Evolutionary conservation across 1,284 basidiomycete species (phyloP), one percentile per base, ranked within the genome.

Genomic region (Rugosomyces carneus): DNA sequence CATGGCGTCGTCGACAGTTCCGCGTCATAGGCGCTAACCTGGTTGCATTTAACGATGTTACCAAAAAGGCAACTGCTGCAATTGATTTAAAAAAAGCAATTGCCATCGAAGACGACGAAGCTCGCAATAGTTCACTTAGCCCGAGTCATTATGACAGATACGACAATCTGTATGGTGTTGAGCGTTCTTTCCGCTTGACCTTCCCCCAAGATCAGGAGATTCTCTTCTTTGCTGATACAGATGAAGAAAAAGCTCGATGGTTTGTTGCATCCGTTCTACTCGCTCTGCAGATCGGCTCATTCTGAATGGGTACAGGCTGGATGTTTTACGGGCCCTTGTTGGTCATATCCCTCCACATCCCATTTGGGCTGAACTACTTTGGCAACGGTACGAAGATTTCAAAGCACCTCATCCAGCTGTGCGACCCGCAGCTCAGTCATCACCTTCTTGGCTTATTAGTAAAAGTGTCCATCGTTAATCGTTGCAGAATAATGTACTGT

Each of bases 41-140:
- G 37, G 78, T 98, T 38, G 93, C 94, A 1, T 95, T 89, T 70
- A 95, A 90, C 59, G 92, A 97, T 57, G 84, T 98, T 2, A 98
- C 95, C 19, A 93, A 89, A 71, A 89, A 84, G 56, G 84, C 90
- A 0, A 94, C 84, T 0, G 81, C 90, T 16, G 92, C 87, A 24
- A 96, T 98, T 54, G 91, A 96, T 63, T 72, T 99, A 15, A 85
- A 87, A 62, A 88, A 92, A 62, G 92, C 90, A 4, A 70, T 82
- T 4, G 69, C 74, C 0, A 75, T 97, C 2, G 80, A 88, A 52
- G 92, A 96, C 59, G 78, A 88, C 41, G 77, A 80, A 48, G 64
- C 70, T 24, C 72, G 72, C 24, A 63, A 63, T 1, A 64, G 65
- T 39, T 59, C 68, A 20, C 64, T 72, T 20, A 77, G 68, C 53